Evolutionary conservation across 257 asterid genomes (phyloP).

Genomic region (Lithospermum erythrorhizon): DNA sequence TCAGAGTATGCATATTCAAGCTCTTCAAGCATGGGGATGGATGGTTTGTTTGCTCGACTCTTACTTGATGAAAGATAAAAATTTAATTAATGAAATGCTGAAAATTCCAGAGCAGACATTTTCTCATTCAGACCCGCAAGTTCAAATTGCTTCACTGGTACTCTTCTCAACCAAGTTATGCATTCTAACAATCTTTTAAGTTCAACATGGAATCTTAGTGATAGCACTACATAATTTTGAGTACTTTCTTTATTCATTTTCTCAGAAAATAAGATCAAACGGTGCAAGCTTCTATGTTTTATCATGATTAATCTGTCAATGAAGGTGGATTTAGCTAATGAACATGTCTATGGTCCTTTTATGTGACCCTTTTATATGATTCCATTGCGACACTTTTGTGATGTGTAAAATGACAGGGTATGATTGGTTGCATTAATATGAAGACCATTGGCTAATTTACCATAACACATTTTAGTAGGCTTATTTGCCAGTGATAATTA

Average conservation of each 20-base stretch:
- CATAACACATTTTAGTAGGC: neutral
- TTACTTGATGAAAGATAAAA: slow-evolving; percentile 39
- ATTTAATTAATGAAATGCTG: slow-evolving; percentile 63
- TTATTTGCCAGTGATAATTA: neutral
- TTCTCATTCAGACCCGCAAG: slow-evolving; percentile 61
- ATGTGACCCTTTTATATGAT: neutral
- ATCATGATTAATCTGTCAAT: neutral
- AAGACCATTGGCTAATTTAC: neutral
- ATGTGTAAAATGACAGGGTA: neutral
- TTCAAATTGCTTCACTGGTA: slow-evolving; percentile 81
- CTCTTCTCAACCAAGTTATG: slow-evolving; percentile 5
- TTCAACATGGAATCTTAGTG: neutral
- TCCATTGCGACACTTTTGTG: neutral
- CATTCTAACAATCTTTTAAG: slow-evolving; percentile 1
- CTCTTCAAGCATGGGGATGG: slow-evolving; percentile 84
- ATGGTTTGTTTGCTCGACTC: slow-evolving; percentile 64
- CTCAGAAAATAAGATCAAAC: neutral
- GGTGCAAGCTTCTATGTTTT: neutral
- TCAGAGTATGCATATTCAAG: slow-evolving; percentile 57
- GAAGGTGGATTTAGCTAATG: too few relatives aligned
- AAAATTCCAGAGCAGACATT: slow-evolving; percentile 58
- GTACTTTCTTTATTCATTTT: neutral
- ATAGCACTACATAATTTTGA: neutral
- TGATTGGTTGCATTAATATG: neutral
- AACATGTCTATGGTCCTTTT: neutral